These are phyloP conservation scores for baker's yeast (Saccharomyces cerevisiae) DNA, from an alignment of 805 yeast species.

Conservation along the genomic window DNA sequence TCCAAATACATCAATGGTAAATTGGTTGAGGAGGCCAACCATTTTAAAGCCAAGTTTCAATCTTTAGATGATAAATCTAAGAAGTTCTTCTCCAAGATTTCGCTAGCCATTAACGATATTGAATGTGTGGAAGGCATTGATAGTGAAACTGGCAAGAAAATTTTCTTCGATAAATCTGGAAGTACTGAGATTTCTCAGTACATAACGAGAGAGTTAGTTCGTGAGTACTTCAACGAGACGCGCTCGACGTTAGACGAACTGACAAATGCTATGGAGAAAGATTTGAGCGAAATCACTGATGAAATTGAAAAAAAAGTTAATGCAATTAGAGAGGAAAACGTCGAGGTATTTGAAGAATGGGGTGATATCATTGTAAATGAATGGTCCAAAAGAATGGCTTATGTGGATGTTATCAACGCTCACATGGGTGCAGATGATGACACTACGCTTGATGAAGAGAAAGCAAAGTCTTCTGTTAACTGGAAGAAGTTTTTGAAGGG, in stretches of 20 bases:
- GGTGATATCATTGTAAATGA: constrained; percentile 59
- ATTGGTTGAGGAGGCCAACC: constrained; percentile 23
- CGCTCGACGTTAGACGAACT: constrained; percentile 24
- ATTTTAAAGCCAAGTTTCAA: constrained; percentile 31
- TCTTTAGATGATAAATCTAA: constrained; percentile 25
- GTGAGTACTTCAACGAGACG: constrained; percentile 35
- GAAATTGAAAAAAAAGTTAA: constrained; percentile 32
- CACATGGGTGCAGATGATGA: constrained; percentile 7
- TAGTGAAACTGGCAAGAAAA: constrained; percentile 28
- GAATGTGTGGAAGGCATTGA: constrained; percentile 29
- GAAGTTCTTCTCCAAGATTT: constrained; percentile 22
- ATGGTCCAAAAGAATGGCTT: constrained; percentile 52
- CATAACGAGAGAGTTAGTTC: constrained; percentile 40
- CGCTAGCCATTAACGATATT: constrained; percentile 32
- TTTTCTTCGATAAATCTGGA: constrained; percentile 30
- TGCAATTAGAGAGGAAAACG: constrained; percentile 36
- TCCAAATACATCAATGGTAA: constrained; percentile 23
- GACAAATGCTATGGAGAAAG: constrained; percentile 29
- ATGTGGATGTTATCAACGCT: constrained; percentile 26
- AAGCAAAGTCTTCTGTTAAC: constrained; percentile 36
- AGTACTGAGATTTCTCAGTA: constrained; percentile 31
- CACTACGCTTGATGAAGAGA: constrained; percentile 25
- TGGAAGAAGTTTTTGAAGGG: constrained; percentile 56
- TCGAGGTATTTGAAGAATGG: constrained; percentile 68
- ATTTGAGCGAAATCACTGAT: constrained; percentile 27